Conservation (phyloP, 192 early-diverging fungal genomes). For the Physocladia obscura region DNA sequence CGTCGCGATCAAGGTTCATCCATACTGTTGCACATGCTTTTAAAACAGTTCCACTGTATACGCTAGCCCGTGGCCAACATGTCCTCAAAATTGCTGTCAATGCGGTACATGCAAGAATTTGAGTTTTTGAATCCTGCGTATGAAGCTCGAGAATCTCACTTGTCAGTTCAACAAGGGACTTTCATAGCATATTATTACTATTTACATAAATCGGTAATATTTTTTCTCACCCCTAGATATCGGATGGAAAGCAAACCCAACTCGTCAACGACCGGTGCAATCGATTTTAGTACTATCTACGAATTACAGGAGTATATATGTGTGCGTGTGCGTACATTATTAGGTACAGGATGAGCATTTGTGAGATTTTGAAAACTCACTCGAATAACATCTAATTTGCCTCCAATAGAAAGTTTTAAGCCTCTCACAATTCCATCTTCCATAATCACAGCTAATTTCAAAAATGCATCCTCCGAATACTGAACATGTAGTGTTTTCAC, state of each 20-base stretch:
- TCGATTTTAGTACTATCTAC: too few relatives aligned
- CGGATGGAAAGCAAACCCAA: slow-evolving; percentile 12
- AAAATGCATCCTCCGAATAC: slow-evolving; percentile 7
- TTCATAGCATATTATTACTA: not conserved
- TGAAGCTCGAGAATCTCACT: slow-evolving; percentile 38
- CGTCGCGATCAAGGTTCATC: slow-evolving; percentile 6
- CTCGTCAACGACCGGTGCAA: not conserved
- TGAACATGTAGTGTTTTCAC: slow-evolving; percentile 27
- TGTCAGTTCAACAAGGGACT: slow-evolving; percentile 22
- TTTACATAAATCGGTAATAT: not conserved
- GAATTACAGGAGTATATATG: too few relatives aligned
- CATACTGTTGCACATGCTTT: slow-evolving; percentile 26
- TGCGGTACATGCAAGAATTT: slow-evolving; percentile 16
- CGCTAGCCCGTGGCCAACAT: slow-evolving; percentile 30
- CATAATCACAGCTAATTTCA: slow-evolving; percentile 25
- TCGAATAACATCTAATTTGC: slow-evolving; percentile 28
- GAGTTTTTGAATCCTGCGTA: slow-evolving; percentile 25
- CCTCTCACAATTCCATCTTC: slow-evolving; percentile 36
- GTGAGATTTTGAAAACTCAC: not conserved
- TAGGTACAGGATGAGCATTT: not conserved
- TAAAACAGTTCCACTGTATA: slow-evolving; percentile 29
- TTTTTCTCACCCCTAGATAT: slow-evolving; percentile 13
- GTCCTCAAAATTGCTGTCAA: slow-evolving; percentile 8
- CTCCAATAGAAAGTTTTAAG: slow-evolving; percentile 37
- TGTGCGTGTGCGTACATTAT: too few relatives aligned